A percentile compares a stretch with the other conserved stretches of the same genome.
Evolutionary conservation across 768 basidiomycete genomes (phyloP).

Genomic region (Lactifluus subvellereus): DNA sequence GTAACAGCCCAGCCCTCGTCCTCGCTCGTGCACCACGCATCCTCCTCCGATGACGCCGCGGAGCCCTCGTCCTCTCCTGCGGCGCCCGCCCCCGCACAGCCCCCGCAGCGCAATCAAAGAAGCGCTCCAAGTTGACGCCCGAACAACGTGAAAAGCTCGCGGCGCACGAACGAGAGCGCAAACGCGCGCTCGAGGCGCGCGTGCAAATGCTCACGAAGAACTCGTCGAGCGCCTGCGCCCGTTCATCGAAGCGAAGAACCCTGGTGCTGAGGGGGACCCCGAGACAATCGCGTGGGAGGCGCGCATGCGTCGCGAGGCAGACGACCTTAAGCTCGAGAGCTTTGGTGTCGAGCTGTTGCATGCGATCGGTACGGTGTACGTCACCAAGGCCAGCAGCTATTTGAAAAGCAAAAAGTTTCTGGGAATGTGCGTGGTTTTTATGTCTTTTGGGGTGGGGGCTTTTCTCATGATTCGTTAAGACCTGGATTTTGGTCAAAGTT

Average conservation of each 20-base stretch:
- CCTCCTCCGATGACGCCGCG: slow-evolving; percentile 3
- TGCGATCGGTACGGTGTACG: slow-evolving; percentile 87
- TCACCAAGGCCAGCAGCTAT: slow-evolving; percentile 87
- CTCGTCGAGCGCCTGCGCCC: slow-evolving; percentile 81
- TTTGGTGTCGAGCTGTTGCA: slow-evolving; percentile 96
- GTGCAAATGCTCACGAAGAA: slow-evolving; percentile 65
- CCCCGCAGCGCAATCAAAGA: slow-evolving; percentile 31
- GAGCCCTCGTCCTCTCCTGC: slow-evolving; percentile 13
- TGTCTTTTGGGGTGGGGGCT: slow-evolving; percentile 7
- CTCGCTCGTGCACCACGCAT: not conserved
- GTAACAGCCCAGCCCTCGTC: not conserved
- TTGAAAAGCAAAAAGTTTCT: slow-evolving; percentile 89
- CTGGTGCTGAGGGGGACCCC: slow-evolving; percentile 72
- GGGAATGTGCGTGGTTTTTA: slow-evolving; percentile 58
- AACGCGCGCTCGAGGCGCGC: slow-evolving; percentile 73
- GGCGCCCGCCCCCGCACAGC: slow-evolving; percentile 23
- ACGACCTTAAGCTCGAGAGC: slow-evolving; percentile 94
- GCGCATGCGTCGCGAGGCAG: slow-evolving; percentile 76
- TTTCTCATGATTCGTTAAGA: not conserved
- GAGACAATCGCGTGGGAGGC: slow-evolving; percentile 78
- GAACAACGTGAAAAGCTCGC: slow-evolving; percentile 84
- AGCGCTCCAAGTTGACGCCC: slow-evolving; percentile 50
- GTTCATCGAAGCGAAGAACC: slow-evolving; percentile 84
- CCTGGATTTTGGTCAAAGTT: slow-evolving; percentile 89
- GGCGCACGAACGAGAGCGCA: slow-evolving; percentile 75